Evolutionary conservation across 768 basidiomycete genomes (phyloP).

Genomic region (Strobilomyces dryophilus): DNA sequence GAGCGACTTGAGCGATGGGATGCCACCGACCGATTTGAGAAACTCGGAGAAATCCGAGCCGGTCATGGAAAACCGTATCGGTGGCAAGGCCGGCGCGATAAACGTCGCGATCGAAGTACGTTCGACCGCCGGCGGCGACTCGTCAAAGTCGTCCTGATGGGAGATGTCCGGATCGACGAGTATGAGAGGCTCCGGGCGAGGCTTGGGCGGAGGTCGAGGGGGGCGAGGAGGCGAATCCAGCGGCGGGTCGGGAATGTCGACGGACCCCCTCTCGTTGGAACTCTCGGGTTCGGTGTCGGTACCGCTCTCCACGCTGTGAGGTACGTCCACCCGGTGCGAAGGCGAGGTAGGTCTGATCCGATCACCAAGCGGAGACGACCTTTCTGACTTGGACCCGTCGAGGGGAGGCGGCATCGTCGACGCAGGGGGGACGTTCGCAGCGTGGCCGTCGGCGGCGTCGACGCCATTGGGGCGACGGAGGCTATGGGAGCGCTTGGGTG

Average conservation of each 20-base stretch:
- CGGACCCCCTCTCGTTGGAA: conserved; percentile 34
- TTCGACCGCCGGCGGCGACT: conserved; percentile 58
- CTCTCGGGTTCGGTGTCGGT: conserved; percentile 66
- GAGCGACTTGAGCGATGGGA: conserved; percentile 43
- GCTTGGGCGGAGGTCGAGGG: conserved; percentile 46
- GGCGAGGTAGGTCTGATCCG: conserved; percentile 49
- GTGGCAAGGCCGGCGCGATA: conserved; percentile 84
- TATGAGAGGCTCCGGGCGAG: conserved; percentile 28
- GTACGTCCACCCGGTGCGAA: conserved; percentile 63
- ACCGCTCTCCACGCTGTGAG: conserved; percentile 67
- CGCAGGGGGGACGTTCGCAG: conserved; percentile 5
- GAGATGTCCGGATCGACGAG: conserved; percentile 20
- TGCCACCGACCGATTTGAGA: conserved; percentile 53
- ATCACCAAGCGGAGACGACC: conserved; percentile 16
- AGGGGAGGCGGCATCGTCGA: conserved; percentile 9
- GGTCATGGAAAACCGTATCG: conserved; percentile 87
- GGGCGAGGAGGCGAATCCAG: conserved; percentile 36
- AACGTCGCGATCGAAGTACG: conserved; percentile 68
- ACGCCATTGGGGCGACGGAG: conserved; percentile 18
- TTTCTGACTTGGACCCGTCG: conserved; percentile 18
- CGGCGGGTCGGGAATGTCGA: conserved; percentile 20
- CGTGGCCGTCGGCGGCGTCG: not conserved
- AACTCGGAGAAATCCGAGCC: conserved; percentile 78
- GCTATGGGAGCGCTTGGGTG: conserved; percentile 32
- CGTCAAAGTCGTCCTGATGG: conserved; percentile 43